phyloP scores from a whole-genome alignment of 1,284 basidiomycete genomes.

The Cryptococcus sp. region DNA sequence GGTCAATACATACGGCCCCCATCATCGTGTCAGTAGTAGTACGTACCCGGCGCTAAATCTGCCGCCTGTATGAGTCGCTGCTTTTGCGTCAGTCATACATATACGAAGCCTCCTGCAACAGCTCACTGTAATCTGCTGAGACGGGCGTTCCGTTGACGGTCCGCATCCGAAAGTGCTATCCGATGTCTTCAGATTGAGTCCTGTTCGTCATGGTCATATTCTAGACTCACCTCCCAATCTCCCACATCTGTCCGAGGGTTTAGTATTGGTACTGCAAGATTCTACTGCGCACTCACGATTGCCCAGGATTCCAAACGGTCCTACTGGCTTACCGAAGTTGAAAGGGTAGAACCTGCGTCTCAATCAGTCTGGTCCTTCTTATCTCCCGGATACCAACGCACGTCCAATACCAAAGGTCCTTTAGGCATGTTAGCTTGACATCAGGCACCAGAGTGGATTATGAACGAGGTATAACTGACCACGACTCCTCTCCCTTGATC shows the following conservation, averaged over 20 bases:
- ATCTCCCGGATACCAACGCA: slow-evolving; percentile 4
- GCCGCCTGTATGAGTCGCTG: slow-evolving; percentile 41
- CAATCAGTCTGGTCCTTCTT: slow-evolving; percentile 1
- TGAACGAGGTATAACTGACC: slow-evolving; percentile 24
- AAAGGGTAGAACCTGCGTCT: slow-evolving; percentile 45
- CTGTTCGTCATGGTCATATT: not conserved
- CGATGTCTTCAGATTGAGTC: not conserved
- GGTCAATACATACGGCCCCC: not conserved
- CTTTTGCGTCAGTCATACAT: not conserved
- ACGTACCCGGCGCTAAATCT: slow-evolving; percentile 34
- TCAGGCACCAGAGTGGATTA: no score
- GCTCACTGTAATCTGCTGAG: slow-evolving; percentile 47
- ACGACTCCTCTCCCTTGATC: slow-evolving; percentile 41
- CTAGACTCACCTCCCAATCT: slow-evolving; percentile 43
- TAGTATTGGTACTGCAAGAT: not conserved
- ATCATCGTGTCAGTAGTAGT: not conserved
- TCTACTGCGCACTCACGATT: slow-evolving; percentile 37
- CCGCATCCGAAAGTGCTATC: slow-evolving; percentile 38
- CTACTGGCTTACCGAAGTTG: slow-evolving; percentile 49
- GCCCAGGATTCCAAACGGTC: slow-evolving; percentile 43
- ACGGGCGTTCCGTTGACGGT: slow-evolving; percentile 43
- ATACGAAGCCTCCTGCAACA: not conserved
- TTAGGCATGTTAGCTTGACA: not conserved
- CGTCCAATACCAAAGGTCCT: slow-evolving; percentile 52
- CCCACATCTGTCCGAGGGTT: slow-evolving; percentile 34